phyloP scores from a whole-genome alignment of 352 stramenopile species.

The Plasmopara viticola region DNA sequence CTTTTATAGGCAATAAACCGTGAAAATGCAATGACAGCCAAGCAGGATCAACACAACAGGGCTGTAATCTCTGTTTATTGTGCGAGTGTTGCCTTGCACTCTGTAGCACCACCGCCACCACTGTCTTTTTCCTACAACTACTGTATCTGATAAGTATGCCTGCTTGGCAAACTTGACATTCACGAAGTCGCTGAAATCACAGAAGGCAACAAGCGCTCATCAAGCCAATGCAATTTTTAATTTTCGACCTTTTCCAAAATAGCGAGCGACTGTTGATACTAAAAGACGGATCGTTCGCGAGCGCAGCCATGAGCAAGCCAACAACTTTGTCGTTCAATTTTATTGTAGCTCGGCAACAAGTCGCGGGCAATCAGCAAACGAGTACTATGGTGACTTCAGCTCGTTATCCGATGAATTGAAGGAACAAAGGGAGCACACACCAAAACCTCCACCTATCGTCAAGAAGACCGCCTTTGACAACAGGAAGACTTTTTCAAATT shows the following conservation, averaged over 20 bases:
- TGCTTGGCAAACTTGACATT: constrained; percentile 22
- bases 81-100: too few species aligned
- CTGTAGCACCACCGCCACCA: too few species aligned
- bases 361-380: neutral
- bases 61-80: too few species aligned
- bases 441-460: constrained; percentile 14
- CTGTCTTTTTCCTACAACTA: too few species aligned
- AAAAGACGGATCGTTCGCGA: constrained; percentile 28
- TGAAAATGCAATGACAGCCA: constrained; percentile 7
- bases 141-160: constrained; percentile 17
- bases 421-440: constrained; percentile 13
- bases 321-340: neutral
- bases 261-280: constrained; percentile 5
- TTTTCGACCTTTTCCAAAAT: constrained; percentile 7
- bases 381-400: constrained; percentile 25
- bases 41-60: constrained; percentile 26
- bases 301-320: constrained; percentile 21
- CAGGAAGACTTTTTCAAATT: neutral
- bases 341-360: too few species aligned
- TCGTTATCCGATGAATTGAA: constrained; percentile 11
- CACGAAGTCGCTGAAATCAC: constrained; percentile 18
- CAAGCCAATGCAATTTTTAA: constrained; percentile 9
- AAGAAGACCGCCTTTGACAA: constrained; percentile 6
- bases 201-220: constrained; percentile 14
- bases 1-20: too few species aligned